A percentile compares a stretch with the other conserved stretches of the same genome.
These are phyloP conservation scores for Pelargonium myrrhifolium DNA, from an alignment of 441 rosid species.

Conservation along the genomic window DNA sequence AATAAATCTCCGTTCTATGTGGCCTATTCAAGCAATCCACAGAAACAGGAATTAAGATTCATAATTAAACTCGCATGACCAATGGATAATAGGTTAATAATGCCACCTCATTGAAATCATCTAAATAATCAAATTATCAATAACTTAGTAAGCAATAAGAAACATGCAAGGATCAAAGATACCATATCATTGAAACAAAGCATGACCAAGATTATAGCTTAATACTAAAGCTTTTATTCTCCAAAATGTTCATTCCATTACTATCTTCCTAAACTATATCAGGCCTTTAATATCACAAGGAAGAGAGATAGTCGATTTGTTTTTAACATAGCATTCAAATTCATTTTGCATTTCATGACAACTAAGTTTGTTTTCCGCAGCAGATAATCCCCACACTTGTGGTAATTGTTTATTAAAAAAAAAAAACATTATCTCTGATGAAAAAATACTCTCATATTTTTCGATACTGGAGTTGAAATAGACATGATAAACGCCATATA, in stretches of 20 bases:
- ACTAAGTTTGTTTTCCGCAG: too few species aligned
- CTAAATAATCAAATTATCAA: background rate
- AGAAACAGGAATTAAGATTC: slow-evolving; percentile 12
- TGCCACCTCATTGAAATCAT: background rate
- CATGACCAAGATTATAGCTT: background rate
- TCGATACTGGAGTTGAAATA: too few species aligned
- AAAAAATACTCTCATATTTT: too few species aligned
- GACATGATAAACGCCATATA: too few species aligned
- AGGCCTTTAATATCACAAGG: background rate
- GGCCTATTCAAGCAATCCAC: slow-evolving; percentile 41
- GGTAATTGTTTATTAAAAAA: too few species aligned
- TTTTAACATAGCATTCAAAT: background rate
- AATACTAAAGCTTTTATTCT: background rate
- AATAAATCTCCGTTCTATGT: slow-evolving; percentile 79
- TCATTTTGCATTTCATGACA: background rate
- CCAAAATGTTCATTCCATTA: background rate
- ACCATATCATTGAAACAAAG: too few species aligned
- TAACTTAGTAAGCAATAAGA: background rate
- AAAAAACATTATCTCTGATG: too few species aligned
- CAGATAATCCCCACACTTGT: too few species aligned
- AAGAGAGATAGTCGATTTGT: background rate
- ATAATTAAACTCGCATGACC: background rate
- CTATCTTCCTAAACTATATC: background rate
- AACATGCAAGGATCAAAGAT: background rate
- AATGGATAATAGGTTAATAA: background rate